phyloP scores from a whole-genome alignment of 495 filamentous ascomycete genomes.

The Patellaria atrata region DNA sequence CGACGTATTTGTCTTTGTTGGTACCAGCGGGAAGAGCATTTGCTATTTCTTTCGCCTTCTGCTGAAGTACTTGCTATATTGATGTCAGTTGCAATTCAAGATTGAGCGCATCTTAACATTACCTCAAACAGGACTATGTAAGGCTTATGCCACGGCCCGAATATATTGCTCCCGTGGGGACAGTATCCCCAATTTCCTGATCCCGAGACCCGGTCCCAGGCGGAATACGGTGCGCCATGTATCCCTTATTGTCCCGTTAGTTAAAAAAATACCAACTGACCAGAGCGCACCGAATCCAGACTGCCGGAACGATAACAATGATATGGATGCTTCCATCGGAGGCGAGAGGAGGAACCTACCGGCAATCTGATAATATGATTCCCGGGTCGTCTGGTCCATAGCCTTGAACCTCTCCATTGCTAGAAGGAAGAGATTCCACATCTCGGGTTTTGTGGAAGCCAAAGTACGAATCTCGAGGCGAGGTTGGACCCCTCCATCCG shows the following conservation, averaged over 20 bases:
- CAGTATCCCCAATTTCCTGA: conserved; percentile 5
- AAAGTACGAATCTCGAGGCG: conserved; percentile 22
- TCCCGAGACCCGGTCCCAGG: conserved; percentile 9
- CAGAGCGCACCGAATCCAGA: too few relatives aligned
- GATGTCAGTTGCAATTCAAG: too few relatives aligned
- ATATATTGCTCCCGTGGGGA: conserved; percentile 11
- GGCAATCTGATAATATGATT: conserved; percentile 23
- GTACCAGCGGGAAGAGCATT: conserved; percentile 7
- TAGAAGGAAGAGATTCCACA: conserved; percentile 23
- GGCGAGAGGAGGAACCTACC: conserved; percentile 9
- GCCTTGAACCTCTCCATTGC: conserved; percentile 20
- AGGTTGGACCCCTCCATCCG: conserved; percentile 17
- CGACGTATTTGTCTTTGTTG: not conserved
- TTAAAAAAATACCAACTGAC: too few relatives aligned
- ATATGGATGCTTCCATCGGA: too few relatives aligned
- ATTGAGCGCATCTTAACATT: too few relatives aligned
- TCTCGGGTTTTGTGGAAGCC: conserved; percentile 14
- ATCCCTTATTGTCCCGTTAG: conserved; percentile 6
- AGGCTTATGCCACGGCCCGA: conserved; percentile 10
- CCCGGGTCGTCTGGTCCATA: conserved; percentile 15
- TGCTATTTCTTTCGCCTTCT: conserved; percentile 8
- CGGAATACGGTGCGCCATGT: conserved; percentile 9
- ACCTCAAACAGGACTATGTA: conserved; percentile 12
- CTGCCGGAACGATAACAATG: too few relatives aligned
- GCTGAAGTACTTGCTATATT: conserved; percentile 9